These are phyloP conservation scores for Agrocybe praecox DNA, from an alignment of 768 basidiomycete genomes.

Conservation along the genomic window DNA sequence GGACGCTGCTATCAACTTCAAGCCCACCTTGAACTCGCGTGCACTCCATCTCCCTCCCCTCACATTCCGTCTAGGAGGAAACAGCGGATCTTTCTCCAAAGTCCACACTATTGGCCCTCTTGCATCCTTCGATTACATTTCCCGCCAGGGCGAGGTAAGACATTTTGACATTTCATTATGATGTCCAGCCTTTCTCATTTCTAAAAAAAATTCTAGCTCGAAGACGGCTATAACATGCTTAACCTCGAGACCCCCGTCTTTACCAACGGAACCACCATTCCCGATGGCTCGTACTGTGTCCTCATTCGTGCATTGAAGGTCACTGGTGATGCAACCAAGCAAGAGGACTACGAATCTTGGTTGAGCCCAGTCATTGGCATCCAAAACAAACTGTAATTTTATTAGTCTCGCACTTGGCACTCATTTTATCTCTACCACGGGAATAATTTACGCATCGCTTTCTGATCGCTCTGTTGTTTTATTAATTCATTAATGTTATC, in stretches of 20 bases:
- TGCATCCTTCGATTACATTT: constrained; percentile 44
- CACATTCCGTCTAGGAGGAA: constrained; percentile 38
- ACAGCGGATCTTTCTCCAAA: constrained; percentile 39
- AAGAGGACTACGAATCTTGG: constrained; percentile 50
- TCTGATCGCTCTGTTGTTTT: too few species aligned
- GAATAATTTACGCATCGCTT: neutral
- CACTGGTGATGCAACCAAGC: constrained; percentile 40
- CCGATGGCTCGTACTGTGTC: constrained; percentile 42
- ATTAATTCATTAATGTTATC: too few species aligned
- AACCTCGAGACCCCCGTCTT: constrained; percentile 35
- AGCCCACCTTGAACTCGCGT: constrained; percentile 36
- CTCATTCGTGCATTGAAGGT: constrained; percentile 43
- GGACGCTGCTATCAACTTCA: constrained; percentile 38
- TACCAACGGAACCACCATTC: constrained; percentile 44
- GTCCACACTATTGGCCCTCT: constrained; percentile 49
- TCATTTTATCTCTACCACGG: neutral
- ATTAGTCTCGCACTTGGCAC: neutral
- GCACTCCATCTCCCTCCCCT: constrained; percentile 25
- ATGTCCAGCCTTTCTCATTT: neutral
- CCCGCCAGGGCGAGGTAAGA: constrained; percentile 48
- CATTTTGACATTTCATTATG: neutral
- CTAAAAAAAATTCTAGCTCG: constrained; percentile 5
- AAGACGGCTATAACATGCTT: constrained; percentile 27
- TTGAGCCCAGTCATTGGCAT: constrained; percentile 51
- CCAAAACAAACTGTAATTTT: constrained; percentile 3